Percentiles rank a stretch among this genome's conserved stretches.
phyloP scores from a whole-genome alignment of 1,139 yeast genomes.

The Debaryomyces coudertii region DNA sequence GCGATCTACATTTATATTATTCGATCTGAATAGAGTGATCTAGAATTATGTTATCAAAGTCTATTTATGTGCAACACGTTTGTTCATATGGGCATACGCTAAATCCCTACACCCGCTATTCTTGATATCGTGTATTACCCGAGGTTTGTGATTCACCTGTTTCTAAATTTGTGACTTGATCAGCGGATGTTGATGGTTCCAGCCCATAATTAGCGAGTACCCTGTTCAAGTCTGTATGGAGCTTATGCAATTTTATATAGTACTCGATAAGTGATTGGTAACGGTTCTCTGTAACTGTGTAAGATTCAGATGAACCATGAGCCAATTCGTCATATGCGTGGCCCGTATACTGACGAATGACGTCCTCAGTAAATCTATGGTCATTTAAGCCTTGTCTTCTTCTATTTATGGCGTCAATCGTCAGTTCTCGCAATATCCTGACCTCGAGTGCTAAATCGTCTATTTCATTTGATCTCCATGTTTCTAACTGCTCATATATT shows the following conservation, averaged over 20 bases:
- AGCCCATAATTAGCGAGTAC: conserved; percentile 1
- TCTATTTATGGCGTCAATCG: conserved; percentile 3
- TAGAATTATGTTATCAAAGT: not conserved
- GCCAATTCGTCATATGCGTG: not conserved
- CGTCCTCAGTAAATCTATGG: not conserved
- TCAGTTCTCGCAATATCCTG: conserved; percentile 2
- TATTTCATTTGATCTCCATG: conserved; percentile 25
- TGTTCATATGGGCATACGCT: not conserved
- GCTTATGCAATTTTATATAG: conserved; percentile 7
- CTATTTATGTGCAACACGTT: not conserved
- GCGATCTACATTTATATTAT: not conserved
- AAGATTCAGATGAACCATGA: conserved; percentile 3
- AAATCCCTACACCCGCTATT: not conserved
- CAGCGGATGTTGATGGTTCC: not conserved
- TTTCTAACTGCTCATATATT: conserved; percentile 19
- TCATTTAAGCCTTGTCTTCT: not conserved
- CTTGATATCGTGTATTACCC: not conserved
- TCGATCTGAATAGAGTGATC: not conserved
- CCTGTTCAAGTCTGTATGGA: not conserved
- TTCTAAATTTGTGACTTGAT: not conserved
- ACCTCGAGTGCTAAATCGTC: conserved; percentile 18
- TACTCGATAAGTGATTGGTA: conserved; percentile 5
- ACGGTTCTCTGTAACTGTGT: not conserved
- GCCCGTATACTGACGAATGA: conserved; percentile 3
- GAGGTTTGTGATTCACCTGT: not conserved